Base-by-base conservation (phyloP, 2,329 filamentous ascomycete genomes). In the Hirsutella minnesotensis region DNA sequence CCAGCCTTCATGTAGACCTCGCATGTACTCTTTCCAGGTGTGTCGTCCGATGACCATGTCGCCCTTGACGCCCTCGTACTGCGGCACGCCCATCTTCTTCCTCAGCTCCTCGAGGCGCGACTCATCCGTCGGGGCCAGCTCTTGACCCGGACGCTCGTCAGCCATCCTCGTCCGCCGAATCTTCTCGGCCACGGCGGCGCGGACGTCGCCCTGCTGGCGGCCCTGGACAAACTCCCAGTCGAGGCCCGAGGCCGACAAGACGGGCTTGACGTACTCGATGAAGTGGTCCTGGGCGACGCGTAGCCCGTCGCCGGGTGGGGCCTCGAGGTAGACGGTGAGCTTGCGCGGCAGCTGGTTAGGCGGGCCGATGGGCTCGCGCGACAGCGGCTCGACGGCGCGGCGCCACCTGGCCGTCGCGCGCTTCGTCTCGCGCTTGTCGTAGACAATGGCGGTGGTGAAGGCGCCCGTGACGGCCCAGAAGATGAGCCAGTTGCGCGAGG, bases 211-310 rank as follows among this genome's bases (percentile, higher is more conserved):
- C 67, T 95, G 85, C 58, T 83, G 81, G 42, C 89, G 73, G 5
- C 90, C 92, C 64, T 96, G 90, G 5, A 96, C 77, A 44, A 95
- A 94, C 55, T 95, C 90, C 80, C 94, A 96, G 61, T 98, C 92
- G 56, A 96, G 67, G 0, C 89, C 89, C 1, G 86, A 90, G 3
- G 87, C 83, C 4, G 92, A 85, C 33, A 98, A 67, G 21, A 98
- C 76, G 2, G 92, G 92, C 69, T 96, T 96, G 36, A 95, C 77
- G 58, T 95, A 98, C 60, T 95, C 86, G 56, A 88, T 82, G 63
- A 95, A 98, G 64, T 96, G 89, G 52, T 96, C 88, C 54, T 94
- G 83, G n/a, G 89, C 86, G 35, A 77, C 66, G 44, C 88, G 77
- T 42, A 96, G 67, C 5, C 86, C 83, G 63, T 96, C 90, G 12